phyloP scores from a whole-genome alignment of 2,329 filamentous ascomycete genomes.

The Colletotrichum gigasporum region DNA sequence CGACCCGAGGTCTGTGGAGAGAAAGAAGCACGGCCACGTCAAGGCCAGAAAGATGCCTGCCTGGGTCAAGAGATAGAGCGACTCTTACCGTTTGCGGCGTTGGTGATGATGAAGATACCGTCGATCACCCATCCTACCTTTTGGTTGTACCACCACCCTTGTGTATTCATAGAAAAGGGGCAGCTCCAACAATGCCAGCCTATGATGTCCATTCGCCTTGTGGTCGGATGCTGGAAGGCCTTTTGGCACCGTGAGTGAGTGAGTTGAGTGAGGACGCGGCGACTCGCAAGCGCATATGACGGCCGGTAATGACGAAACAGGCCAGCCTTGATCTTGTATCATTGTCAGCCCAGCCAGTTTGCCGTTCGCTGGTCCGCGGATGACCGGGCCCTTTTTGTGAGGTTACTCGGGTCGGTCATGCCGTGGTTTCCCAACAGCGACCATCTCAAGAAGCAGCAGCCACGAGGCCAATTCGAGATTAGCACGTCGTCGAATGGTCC shows the following conservation, averaged over 20 bases:
- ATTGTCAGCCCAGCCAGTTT: neutral
- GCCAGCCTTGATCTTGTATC: neutral
- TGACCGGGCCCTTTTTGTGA: too few species aligned
- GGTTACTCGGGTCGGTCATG: neutral
- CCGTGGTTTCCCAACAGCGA: neutral
- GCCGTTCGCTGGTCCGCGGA: neutral
- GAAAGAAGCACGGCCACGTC: slow-evolving; percentile 95
- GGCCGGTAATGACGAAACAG: neutral
- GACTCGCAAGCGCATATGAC: neutral
- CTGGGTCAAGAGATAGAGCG: slow-evolving; percentile 85
- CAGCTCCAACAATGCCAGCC: slow-evolving; percentile 26
- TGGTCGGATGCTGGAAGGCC: neutral
- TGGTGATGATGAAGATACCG: neutral
- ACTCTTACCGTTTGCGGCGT: neutral
- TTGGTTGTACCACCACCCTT: slow-evolving; percentile 25
- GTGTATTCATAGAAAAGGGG: slow-evolving; percentile 32
- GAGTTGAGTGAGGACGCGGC: neutral
- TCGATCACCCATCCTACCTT: neutral
- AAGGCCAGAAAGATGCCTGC: slow-evolving; percentile 98
- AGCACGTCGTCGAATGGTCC: neutral
- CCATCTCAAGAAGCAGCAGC: neutral
- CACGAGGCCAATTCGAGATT: neutral
- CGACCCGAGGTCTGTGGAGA: slow-evolving; percentile 91
- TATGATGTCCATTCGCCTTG: slow-evolving; percentile 18
- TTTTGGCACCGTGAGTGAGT: neutral